Evolutionary conservation across 75 land plant genomes (phyloP).

Genomic region (Pinus tabuliformis): DNA sequence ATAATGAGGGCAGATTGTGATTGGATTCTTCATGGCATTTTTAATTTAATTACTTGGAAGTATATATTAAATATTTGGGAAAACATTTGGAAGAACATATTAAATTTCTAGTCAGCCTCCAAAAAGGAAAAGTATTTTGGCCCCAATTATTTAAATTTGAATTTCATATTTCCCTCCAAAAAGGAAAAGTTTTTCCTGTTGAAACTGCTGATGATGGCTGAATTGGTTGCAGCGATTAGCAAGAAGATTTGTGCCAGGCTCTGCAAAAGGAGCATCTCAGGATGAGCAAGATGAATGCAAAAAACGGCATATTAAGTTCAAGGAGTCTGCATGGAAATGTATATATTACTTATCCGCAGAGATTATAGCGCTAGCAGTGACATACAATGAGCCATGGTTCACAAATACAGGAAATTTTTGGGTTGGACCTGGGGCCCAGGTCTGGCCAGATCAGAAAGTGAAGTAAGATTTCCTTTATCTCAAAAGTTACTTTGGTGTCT

Average conservation of each 20-base stretch:
- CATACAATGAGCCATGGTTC: slow-evolving; percentile 92
- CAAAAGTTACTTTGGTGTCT: neutral
- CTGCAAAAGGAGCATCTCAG: slow-evolving; percentile 12
- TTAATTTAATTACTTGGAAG: too few species aligned
- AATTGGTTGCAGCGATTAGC: slow-evolving; percentile 50
- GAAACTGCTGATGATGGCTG: neutral
- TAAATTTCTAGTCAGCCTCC: too few species aligned
- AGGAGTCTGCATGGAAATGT: slow-evolving; percentile 95
- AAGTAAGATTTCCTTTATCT: slow-evolving; percentile 51
- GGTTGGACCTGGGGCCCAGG: slow-evolving; percentile 89
- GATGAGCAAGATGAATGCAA: slow-evolving; percentile 31
- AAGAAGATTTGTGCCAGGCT: slow-evolving; percentile 37
- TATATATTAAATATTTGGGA: too few species aligned
- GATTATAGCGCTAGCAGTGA: slow-evolving; percentile 52
- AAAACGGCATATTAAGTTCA: slow-evolving; percentile 77
- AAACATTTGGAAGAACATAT: too few species aligned
- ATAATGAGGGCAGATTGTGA: too few species aligned
- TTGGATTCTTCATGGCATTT: too few species aligned
- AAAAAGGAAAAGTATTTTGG: too few species aligned
- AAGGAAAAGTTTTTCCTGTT: neutral
- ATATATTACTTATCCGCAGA: slow-evolving; percentile 79
- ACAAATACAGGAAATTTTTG: slow-evolving; percentile 73
- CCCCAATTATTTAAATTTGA: too few species aligned
- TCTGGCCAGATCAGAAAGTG: slow-evolving; percentile 86
- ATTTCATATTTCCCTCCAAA: too few species aligned